A percentile compares a stretch with the other conserved stretches of the same genome.
These are phyloP conservation scores for Leccinum ochraceum DNA, from an alignment of 768 basidiomycete species.

Conservation along the genomic window DNA sequence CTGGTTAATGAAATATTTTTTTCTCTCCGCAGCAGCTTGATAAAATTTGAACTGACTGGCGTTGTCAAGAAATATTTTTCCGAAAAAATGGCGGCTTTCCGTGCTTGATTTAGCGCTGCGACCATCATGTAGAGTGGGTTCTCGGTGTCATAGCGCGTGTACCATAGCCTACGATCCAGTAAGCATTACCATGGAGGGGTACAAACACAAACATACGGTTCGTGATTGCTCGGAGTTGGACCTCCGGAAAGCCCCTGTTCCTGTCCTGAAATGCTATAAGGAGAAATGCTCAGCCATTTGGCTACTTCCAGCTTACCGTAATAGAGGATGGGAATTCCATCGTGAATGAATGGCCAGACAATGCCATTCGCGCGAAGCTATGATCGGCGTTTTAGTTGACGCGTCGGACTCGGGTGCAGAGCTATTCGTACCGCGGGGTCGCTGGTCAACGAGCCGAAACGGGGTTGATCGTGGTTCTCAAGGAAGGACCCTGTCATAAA, in stretches of 20 bases:
- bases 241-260: conserved; percentile 52
- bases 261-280: conserved; percentile 35
- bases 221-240: conserved; percentile 48
- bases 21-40: background rate
- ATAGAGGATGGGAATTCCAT: conserved; percentile 53
- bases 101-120: conserved; percentile 50
- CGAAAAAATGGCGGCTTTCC: conserved; percentile 48
- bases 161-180: conserved; percentile 54
- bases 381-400: background rate
- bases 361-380: conserved; percentile 49
- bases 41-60: conserved; percentile 35
- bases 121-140: conserved; percentile 51
- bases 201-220: conserved; percentile 39
- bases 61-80: conserved; percentile 48
- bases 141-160: conserved; percentile 51
- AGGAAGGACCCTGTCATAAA: conserved; percentile 49
- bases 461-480: conserved; percentile 57
- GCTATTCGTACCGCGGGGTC: conserved; percentile 40
- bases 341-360: conserved; percentile 50
- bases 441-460: conserved; percentile 43
- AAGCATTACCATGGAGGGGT: background rate
- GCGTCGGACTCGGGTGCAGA: no score
- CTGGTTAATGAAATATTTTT: background rate
- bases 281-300: background rate
- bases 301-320: conserved; percentile 36